Evolutionary conservation across 2,329 filamentous ascomycete genomes (phyloP).

Genomic region (Phoma sp.): DNA sequence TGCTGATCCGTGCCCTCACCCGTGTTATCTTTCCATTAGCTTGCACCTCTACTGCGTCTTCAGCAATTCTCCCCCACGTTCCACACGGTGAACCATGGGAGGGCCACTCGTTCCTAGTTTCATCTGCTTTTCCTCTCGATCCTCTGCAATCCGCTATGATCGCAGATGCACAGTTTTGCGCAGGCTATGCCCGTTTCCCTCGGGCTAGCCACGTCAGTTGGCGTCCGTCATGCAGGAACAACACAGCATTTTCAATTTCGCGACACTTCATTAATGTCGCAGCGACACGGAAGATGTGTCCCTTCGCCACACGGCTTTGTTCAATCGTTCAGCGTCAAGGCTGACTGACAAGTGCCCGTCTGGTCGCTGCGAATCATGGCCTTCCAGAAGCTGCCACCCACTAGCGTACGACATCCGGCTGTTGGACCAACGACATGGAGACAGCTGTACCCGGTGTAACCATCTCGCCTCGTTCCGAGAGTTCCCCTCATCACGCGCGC

Average conservation of each 20-base stretch:
- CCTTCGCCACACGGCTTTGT: constrained; percentile 33
- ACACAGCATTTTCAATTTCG: constrained; percentile 34
- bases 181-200: constrained; percentile 24
- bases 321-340: constrained; percentile 20
- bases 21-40: constrained; percentile 12
- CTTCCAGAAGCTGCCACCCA: constrained; percentile 32
- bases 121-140: constrained; percentile 20
- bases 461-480: constrained; percentile 30
- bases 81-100: constrained; percentile 29
- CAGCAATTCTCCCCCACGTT: constrained; percentile 21
- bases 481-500: constrained; percentile 31
- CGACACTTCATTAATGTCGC: constrained; percentile 39
- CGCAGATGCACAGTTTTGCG: constrained; percentile 15
- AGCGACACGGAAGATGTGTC: constrained; percentile 37
- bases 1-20: constrained; percentile 21
- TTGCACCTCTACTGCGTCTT: constrained; percentile 12
- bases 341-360: constrained; percentile 28
- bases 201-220: constrained; percentile 45
- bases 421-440: constrained; percentile 39
- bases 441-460: constrained; percentile 47
- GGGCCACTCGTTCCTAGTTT: constrained; percentile 25
- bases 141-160: constrained; percentile 22
- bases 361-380: constrained; percentile 29
- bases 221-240: constrained; percentile 48
- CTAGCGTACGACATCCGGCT: constrained; percentile 27